These are phyloP conservation scores for Circinella minor DNA, from an alignment of 371 early-diverging fungal genomes.

Conservation along the genomic window DNA sequence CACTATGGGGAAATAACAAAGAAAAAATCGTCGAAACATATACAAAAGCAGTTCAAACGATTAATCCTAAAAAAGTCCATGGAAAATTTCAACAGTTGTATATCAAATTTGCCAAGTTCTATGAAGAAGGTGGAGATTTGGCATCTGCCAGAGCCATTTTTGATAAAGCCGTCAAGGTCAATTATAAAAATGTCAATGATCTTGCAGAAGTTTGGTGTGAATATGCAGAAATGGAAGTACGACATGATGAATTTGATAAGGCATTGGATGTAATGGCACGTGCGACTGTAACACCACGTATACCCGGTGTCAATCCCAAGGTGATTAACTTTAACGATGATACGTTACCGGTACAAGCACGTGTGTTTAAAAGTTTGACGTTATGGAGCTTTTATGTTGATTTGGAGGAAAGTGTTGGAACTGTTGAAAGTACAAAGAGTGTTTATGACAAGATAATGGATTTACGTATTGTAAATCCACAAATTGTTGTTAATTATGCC, in stretches of 20 bases:
- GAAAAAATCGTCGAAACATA: conserved; percentile 77
- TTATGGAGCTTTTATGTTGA: conserved; percentile 96
- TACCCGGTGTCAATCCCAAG: conserved; percentile 39
- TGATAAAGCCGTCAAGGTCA: conserved; percentile 84
- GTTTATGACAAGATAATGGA: conserved; percentile 94
- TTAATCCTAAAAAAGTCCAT: conserved; percentile 82
- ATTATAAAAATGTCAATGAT: conserved; percentile 82
- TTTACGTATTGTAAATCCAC: conserved; percentile 93
- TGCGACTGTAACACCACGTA: conserved; percentile 72
- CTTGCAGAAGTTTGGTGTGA: conserved; percentile 92
- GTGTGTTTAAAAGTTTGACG: conserved; percentile 89
- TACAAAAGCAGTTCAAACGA: conserved; percentile 75
- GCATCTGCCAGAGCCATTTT: conserved; percentile 80
- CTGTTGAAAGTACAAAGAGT: conserved; percentile 80
- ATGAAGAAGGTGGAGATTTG: conserved; percentile 69
- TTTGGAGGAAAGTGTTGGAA: conserved; percentile 91
- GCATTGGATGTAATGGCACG: conserved; percentile 81
- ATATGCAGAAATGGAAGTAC: conserved; percentile 93
- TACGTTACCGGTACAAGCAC: conserved; percentile 74
- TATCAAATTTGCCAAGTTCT: conserved; percentile 85
- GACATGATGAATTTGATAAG: conserved; percentile 66
- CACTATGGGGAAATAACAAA: conserved; percentile 68
- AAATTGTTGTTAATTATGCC: conserved; percentile 93
- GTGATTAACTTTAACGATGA: conserved; percentile 67
- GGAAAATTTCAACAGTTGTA: conserved; percentile 84